Evolutionary conservation across 2,329 filamentous ascomycete species (phyloP), one percentile per base, ranked within the genome.

Genomic region (Leptographium radiaticola): DNA sequence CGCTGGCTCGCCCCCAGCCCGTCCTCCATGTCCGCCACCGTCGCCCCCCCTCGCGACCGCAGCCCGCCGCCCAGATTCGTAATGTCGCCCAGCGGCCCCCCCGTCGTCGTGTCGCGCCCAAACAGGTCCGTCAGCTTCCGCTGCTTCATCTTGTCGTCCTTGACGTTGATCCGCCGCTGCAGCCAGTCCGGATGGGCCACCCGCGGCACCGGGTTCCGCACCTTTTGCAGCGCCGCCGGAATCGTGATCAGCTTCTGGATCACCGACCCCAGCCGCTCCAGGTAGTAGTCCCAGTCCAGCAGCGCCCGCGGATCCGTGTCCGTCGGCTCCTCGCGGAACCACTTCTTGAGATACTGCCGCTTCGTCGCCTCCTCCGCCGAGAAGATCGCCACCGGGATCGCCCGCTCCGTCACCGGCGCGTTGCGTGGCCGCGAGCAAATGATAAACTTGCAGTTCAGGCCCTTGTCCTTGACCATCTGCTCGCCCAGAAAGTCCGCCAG

Each of bases 231-330:
- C 4, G 94, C 93, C 16, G 93, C 94, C 2, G 93, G 93, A 60
- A 99, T 99, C 1, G 94, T 98, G 65, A 99, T 95, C 53, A 99
- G 80, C 68, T 99, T 99, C 70, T 99, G 93, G 51, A 99, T 94
- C 53, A 98, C 93, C 0, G 91, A 97, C 0, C 90, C 91, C 20
- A 99, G 75, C 71, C 93, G 89, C 64, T 98, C 94, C 2, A 90
- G 76, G 66, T 99, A 99, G 69, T 99, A 99, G 60, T 89, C 80
- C 93, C 93, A 99, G 67, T 98, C 93, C 51, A 98, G 83, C 13
- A 98, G 77, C 20, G 81, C 84, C 62, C 94, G 79, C 8, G 90
- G 90, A 66, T 98, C 93, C 67, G 93, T 94, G 65, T 95, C 86
- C 10, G 81, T 75, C 0, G 91, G 90, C 57, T 97, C 91, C 61